A percentile compares a stretch with the other conserved stretches of the same genome.
Conservation (phyloP, 495 filamentous ascomycete genomes). For the Oleoguttula mirabilis region DNA sequence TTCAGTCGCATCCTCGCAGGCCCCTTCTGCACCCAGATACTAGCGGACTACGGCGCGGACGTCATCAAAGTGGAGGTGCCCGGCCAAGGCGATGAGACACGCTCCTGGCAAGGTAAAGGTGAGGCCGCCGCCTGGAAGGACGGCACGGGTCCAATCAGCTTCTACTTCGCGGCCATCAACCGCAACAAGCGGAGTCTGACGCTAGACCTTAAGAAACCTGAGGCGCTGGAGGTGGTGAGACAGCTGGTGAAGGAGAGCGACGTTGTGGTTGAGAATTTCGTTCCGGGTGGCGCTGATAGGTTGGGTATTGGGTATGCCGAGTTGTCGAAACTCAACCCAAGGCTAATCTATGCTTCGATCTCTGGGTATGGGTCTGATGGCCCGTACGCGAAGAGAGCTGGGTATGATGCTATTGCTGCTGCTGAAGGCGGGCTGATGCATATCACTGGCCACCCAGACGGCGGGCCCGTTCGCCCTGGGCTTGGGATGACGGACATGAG, state of each 20-base stretch:
- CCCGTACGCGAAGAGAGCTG: constrained; percentile 25
- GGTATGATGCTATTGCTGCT: constrained; percentile 26
- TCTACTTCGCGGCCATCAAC: constrained; percentile 24
- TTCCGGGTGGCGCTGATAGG: constrained; percentile 25
- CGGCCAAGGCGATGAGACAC: constrained; percentile 20
- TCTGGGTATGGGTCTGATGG: constrained; percentile 28
- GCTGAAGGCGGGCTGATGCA: constrained; percentile 30
- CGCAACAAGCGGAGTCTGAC: constrained; percentile 23
- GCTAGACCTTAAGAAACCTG: constrained; percentile 19
- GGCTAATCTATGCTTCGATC: constrained; percentile 27
- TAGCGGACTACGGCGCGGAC: constrained; percentile 23
- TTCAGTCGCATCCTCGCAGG: constrained; percentile 22
- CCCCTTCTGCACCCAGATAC: constrained; percentile 22
- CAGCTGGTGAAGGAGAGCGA: constrained; percentile 24
- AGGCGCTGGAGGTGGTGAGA: constrained; percentile 15
- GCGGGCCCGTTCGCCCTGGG: constrained; percentile 26
- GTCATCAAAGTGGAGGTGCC: constrained; percentile 29
- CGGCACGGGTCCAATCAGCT: constrained; percentile 16
- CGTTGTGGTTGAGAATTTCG: constrained; percentile 29
- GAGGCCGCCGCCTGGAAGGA: constrained; percentile 19
- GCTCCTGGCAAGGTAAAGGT: constrained; percentile 19
- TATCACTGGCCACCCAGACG: constrained; percentile 27
- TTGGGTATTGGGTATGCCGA: constrained; percentile 24
- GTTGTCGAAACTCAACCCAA: constrained; percentile 21
- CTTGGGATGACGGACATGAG: constrained; percentile 29